These are phyloP conservation scores for Solanum pimpinellifolium DNA, from an alignment of 257 asterid species.

Conservation along the genomic window DNA sequence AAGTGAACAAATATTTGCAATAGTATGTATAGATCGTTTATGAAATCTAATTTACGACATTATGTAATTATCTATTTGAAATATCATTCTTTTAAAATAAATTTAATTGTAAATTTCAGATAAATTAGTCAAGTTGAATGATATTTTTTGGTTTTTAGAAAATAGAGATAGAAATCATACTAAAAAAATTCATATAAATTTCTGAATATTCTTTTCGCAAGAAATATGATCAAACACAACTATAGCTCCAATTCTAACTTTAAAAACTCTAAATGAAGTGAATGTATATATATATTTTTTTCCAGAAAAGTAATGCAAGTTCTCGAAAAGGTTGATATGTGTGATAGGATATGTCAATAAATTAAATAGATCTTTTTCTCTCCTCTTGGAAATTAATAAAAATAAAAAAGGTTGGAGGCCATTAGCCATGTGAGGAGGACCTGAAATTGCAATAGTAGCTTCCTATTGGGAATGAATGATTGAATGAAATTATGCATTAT, in stretches of 20 bases:
- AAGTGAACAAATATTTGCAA: not conserved
- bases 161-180: too few species aligned
- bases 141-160: too few species aligned
- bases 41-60: not conserved
- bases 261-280: not conserved
- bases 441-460: slow-evolving; percentile 21
- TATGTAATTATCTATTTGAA: not conserved
- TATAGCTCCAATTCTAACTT: not conserved
- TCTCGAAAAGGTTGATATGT: slow-evolving; percentile 10
- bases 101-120: too few species aligned
- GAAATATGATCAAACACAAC: not conserved
- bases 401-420: slow-evolving; percentile 22
- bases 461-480: slow-evolving; percentile 11
- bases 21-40: not conserved
- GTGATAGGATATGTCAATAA: slow-evolving; percentile 23
- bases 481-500: slow-evolving; percentile 1
- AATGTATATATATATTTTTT: too few species aligned
- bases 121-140: not conserved
- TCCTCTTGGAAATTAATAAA: not conserved
- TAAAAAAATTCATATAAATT: too few species aligned
- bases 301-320: not conserved
- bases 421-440: slow-evolving; percentile 51
- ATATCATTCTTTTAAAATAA: not conserved
- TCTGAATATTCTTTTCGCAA: not conserved
- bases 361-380: not conserved